Percentiles rank a stretch among this genome's conserved stretches.
Conservation (phyloP, 371 early-diverging fungal genomes). For the Apophysomyces elegans region DNA sequence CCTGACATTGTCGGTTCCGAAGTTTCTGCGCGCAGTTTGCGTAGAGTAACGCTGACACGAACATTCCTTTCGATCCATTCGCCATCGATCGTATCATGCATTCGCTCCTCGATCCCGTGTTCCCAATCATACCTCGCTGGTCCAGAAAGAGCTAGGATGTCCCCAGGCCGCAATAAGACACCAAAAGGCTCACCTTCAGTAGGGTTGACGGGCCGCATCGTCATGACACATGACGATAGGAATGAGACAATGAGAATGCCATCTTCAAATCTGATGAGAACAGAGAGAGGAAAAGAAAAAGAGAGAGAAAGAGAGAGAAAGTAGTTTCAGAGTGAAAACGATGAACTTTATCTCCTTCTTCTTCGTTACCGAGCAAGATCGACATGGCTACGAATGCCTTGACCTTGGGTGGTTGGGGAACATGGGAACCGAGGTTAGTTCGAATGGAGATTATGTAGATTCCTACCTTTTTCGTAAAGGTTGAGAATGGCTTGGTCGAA, state of each 20-base stretch:
- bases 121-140: conserved; percentile 49
- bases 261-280: conserved; percentile 43
- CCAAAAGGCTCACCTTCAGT: neutral
- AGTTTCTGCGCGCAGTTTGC: conserved; percentile 27
- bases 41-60: conserved; percentile 47
- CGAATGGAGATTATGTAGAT: neutral
- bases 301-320: too few relatives aligned
- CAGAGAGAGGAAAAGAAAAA: neutral
- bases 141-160: conserved; percentile 39
- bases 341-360: neutral
- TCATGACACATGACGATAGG: conserved; percentile 52
- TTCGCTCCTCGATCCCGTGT: conserved; percentile 43
- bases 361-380: conserved; percentile 42
- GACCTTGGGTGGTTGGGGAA: conserved; percentile 23
- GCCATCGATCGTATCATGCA: conserved; percentile 30
- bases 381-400: conserved; percentile 50
- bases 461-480: conserved; percentile 43
- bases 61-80: conserved; percentile 38
- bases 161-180: conserved; percentile 43
- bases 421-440: neutral
- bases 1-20: neutral
- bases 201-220: conserved; percentile 31
- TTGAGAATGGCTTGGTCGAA: conserved; percentile 56
- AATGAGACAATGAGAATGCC: conserved; percentile 48
- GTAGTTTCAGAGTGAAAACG: too few relatives aligned